phyloP scores from a whole-genome alignment of 345 rosid species.

The Arabidopsis thaliana region DNA sequence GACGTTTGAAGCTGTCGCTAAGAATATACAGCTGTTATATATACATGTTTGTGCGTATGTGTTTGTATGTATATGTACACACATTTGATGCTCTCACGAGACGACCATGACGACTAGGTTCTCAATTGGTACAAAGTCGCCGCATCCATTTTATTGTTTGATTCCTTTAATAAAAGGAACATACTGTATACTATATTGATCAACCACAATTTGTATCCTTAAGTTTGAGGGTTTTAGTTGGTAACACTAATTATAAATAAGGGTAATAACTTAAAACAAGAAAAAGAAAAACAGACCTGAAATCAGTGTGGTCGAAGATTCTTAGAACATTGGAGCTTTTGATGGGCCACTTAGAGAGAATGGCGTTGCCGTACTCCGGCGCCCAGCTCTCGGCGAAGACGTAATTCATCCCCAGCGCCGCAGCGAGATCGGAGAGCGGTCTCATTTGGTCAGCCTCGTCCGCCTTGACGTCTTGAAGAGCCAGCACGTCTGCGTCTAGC shows the following conservation, averaged over 20 bases:
- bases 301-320: conserved; percentile 88
- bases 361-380: conserved; percentile 96
- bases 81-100: conserved; percentile 26
- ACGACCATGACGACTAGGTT: conserved; percentile 35
- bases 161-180: neutral
- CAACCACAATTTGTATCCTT: neutral
- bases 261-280: neutral
- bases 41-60: neutral
- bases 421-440: conserved; percentile 93
- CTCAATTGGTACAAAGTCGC: neutral
- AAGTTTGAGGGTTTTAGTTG: neutral
- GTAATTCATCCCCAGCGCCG: conserved; percentile 82
- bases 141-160: neutral
- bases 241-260: neutral
- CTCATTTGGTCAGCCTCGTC: conserved; percentile 91
- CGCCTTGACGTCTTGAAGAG: conserved; percentile 93
- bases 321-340: conserved; percentile 68
- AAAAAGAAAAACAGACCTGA: conserved; percentile 53
- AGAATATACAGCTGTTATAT: conserved; percentile 44
- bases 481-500: conserved; percentile 82
- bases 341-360: conserved; percentile 90
- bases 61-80: conserved; percentile 1
- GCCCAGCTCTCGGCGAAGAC: conserved; percentile 99
- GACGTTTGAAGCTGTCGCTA: conserved; percentile 44
- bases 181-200: no score